Conservation (phyloP, 257 asterid genomes). For the Solanum corneliomulleri region DNA sequence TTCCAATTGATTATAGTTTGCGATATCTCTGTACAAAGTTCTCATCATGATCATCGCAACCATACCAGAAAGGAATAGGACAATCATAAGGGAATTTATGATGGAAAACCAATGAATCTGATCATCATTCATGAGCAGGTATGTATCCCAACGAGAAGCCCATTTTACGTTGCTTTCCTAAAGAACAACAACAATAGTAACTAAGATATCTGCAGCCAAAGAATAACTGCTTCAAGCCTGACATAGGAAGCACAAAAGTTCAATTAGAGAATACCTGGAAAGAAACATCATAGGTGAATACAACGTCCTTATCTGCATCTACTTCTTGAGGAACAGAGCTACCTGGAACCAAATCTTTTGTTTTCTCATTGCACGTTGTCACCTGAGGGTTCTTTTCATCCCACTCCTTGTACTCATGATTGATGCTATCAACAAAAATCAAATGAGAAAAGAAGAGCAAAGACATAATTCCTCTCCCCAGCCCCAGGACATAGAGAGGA, state of each 20-base stretch:
- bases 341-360: slow-evolving; percentile 55
- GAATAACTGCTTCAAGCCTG: not conserved
- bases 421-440: slow-evolving; percentile 38
- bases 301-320: slow-evolving; percentile 46
- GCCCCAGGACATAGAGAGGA: not conserved
- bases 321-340: slow-evolving; percentile 82
- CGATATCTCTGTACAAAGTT: slow-evolving; percentile 76
- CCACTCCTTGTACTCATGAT: slow-evolving; percentile 81
- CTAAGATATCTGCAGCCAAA: not conserved
- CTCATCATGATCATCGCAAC: slow-evolving; percentile 98
- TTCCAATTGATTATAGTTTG: slow-evolving; percentile 81
- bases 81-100: slow-evolving; percentile 86
- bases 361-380: slow-evolving; percentile 68
- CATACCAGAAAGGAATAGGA: slow-evolving; percentile 91
- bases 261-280: slow-evolving; percentile 38
- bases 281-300: slow-evolving; percentile 65
- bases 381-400: slow-evolving; percentile 74
- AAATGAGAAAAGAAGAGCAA: not conserved
- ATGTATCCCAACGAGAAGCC: slow-evolving; percentile 96
- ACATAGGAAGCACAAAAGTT: not conserved
- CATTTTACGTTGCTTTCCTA: slow-evolving; percentile 77
- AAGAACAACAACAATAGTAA: not conserved
- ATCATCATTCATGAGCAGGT: slow-evolving; percentile 89
- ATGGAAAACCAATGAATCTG: slow-evolving; percentile 94
- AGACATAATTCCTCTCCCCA: not conserved